A percentile compares a stretch with the other conserved stretches of the same genome.
These are phyloP conservation scores for Metschnikowia noctiluminum DNA, from an alignment of 805 yeast species.

Conservation along the genomic window DNA sequence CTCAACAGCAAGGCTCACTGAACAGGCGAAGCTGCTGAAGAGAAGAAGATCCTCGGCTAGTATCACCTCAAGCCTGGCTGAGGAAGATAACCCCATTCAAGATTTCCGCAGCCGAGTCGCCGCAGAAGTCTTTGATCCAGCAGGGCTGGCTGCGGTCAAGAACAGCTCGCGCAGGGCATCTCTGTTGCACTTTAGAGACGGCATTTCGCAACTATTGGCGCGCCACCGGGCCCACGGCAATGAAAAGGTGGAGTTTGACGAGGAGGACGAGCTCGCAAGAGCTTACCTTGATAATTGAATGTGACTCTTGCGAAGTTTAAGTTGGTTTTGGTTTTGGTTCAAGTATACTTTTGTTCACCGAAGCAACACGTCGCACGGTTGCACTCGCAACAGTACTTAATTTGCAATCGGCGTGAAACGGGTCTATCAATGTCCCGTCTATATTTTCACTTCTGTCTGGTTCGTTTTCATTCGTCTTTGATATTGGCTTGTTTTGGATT, in stretches of 20 bases:
- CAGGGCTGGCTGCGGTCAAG: background rate
- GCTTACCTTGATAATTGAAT: constrained; percentile 14
- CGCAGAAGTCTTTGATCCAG: constrained; percentile 3
- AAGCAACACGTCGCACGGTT: too few species aligned
- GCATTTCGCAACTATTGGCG: constrained; percentile 4
- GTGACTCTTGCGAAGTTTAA: background rate
- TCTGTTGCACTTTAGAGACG: constrained; percentile 9
- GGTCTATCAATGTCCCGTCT: background rate
- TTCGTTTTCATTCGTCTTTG: background rate
- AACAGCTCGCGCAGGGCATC: background rate
- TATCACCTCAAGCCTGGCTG: constrained; percentile 5
- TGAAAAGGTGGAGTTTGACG: constrained; percentile 17
- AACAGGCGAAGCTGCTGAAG: constrained; percentile 29
- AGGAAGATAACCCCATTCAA: constrained; percentile 5
- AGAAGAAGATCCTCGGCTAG: constrained; percentile 22
- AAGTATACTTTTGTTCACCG: background rate
- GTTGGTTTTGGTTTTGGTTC: background rate
- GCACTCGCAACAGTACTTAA: too few species aligned
- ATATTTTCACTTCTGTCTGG: background rate
- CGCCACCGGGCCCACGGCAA: background rate
- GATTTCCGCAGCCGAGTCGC: constrained; percentile 10
- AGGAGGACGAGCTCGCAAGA: constrained; percentile 16
- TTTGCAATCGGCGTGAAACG: background rate
- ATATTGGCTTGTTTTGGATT: constrained; percentile 1
- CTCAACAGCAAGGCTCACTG: constrained; percentile 30